Conservation (phyloP, 768 basidiomycete species). For the Suillus tomentosus region DNA sequence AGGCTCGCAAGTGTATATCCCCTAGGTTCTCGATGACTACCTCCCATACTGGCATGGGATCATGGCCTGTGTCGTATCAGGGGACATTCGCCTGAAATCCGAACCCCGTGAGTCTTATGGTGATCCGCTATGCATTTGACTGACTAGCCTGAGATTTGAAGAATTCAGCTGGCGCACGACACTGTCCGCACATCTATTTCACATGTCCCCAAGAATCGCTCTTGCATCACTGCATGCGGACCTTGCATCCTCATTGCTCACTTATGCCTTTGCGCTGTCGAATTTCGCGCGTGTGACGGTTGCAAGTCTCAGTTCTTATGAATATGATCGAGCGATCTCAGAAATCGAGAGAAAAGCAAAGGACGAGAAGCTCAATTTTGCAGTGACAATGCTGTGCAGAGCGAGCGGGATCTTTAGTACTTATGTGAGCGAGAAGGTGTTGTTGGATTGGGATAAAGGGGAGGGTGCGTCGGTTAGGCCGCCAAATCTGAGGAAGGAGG, state of each 20-base stretch:
- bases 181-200: slow-evolving; percentile 70
- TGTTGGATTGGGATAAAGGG: slow-evolving; percentile 66
- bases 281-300: slow-evolving; percentile 79
- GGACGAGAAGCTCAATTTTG: slow-evolving; percentile 82
- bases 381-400: slow-evolving; percentile 78
- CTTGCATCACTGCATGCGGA: slow-evolving; percentile 78
- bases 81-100: slow-evolving; percentile 64
- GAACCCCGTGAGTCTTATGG: slow-evolving; percentile 66
- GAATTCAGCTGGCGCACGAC: slow-evolving; percentile 93
- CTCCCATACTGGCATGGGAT: slow-evolving; percentile 79
- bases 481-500: slow-evolving; percentile 76
- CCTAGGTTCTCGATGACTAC: slow-evolving; percentile 85
- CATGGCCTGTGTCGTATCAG: slow-evolving; percentile 66
- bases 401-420: slow-evolving; percentile 85
- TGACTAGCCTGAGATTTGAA: slow-evolving; percentile 29
- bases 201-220: slow-evolving; percentile 63
- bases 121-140: slow-evolving; percentile 1
- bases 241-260: slow-evolving; percentile 76
- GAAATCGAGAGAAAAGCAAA: slow-evolving; percentile 78
- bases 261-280: slow-evolving; percentile 81
- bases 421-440: slow-evolving; percentile 65
- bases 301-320: slow-evolving; percentile 76
- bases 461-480: slow-evolving; percentile 50
- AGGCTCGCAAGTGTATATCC: not conserved
- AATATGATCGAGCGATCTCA: slow-evolving; percentile 71